Evolutionary conservation across 2,329 filamentous ascomycete genomes (phyloP).

Genomic region (Arthrinium phaeospermum): DNA sequence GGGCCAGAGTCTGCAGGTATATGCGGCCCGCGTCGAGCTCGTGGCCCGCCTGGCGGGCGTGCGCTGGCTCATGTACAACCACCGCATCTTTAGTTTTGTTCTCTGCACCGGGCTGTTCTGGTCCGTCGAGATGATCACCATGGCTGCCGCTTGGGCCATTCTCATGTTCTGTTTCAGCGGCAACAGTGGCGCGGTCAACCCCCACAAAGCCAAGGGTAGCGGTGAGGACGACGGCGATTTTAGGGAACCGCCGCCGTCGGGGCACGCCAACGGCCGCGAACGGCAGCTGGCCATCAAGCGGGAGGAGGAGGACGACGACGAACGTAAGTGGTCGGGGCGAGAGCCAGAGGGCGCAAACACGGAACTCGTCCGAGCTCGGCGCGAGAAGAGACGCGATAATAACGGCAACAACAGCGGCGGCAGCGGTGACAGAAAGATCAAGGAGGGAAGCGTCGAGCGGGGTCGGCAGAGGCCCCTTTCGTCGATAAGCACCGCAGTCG

Average conservation of each 20-base stretch:
- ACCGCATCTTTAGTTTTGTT: conserved; percentile 72
- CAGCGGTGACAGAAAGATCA: conserved; percentile 4
- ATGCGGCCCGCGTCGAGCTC: conserved; percentile 70
- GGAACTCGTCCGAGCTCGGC: background rate
- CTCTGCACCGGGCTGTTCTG: conserved; percentile 77
- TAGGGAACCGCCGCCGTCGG: background rate
- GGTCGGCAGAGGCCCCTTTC: background rate
- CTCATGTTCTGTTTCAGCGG: conserved; percentile 47
- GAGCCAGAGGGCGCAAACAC: background rate
- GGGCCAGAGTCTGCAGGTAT: conserved; percentile 75
- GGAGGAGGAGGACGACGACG: conserved; percentile 17
- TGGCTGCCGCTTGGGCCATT: conserved; percentile 67
- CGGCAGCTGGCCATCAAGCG: background rate
- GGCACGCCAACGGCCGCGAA: background rate
- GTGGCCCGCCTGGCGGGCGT: conserved; percentile 78
- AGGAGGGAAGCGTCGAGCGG: conserved; percentile 22
- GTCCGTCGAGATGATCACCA: conserved; percentile 72
- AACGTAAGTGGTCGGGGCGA: background rate
- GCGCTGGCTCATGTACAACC: conserved; percentile 85
- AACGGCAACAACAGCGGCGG: background rate
- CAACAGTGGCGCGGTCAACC: conserved; percentile 25
- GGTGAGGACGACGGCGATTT: background rate
- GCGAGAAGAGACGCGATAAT: background rate
- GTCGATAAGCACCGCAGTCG: background rate
- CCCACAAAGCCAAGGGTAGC: conserved; percentile 19